These are phyloP conservation scores for Amborella trichopoda DNA, from an alignment of 164 flowering plant species.

Conservation along the genomic window DNA sequence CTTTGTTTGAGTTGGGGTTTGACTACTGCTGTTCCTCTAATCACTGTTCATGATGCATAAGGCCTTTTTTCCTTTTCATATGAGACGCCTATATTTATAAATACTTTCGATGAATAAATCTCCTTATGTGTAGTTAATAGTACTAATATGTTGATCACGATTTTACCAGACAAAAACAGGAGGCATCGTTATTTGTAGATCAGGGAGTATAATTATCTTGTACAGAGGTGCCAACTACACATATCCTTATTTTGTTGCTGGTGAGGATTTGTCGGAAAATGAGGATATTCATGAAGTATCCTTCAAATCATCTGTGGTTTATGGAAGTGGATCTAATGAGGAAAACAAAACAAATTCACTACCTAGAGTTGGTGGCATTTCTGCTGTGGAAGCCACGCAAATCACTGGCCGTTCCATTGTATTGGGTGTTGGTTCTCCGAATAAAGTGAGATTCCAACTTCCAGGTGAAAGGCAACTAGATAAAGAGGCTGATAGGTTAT, in stretches of 20 bases:
- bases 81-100: too few relatives aligned
- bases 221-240: slow-evolving; percentile 72
- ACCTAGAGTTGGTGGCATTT: slow-evolving; percentile 8
- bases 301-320: slow-evolving; percentile 5
- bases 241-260: slow-evolving; percentile 72
- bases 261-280: slow-evolving; percentile 7
- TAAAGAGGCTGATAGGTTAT: slow-evolving; percentile 63
- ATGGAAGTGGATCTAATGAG: slow-evolving; percentile 6
- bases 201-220: slow-evolving; percentile 73
- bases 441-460: slow-evolving; percentile 59
- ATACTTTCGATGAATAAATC: too few relatives aligned
- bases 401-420: slow-evolving; percentile 25
- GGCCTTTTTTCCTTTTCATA: too few relatives aligned
- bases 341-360: slow-evolving; percentile 12
- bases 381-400: slow-evolving; percentile 12
- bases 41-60: too few relatives aligned
- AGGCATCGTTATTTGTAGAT: slow-evolving; percentile 90
- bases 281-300: slow-evolving; percentile 11
- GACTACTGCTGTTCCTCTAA: too few relatives aligned
- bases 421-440: slow-evolving; percentile 68
- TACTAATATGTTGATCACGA: too few relatives aligned
- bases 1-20: too few relatives aligned
- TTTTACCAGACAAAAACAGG: slow-evolving; percentile 79
- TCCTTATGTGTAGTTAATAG: too few relatives aligned
- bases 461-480: slow-evolving; percentile 74